Percentiles rank a stretch among this genome's conserved stretches.
phyloP scores from a whole-genome alignment of 345 rosid species.

The Microthlaspi erraticum region DNA sequence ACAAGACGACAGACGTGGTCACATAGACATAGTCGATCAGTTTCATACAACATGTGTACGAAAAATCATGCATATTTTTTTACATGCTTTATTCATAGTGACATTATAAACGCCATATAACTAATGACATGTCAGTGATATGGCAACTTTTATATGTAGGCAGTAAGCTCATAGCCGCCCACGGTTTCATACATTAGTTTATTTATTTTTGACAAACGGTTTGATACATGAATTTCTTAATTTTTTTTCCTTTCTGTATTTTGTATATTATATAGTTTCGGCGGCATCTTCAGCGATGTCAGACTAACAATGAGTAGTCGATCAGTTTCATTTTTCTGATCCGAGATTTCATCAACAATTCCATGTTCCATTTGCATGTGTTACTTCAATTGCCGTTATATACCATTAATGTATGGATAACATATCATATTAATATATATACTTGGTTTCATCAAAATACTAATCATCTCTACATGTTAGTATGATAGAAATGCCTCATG shows the following conservation, averaged over 20 bases:
- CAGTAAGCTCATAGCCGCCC: not conserved
- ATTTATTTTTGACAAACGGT: not conserved
- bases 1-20: too few relatives aligned
- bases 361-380: constrained; percentile 21
- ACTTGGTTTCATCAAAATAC: not conserved
- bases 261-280: constrained; percentile 16
- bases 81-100: not conserved
- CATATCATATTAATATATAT: not conserved
- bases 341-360: constrained; percentile 19
- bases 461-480: not conserved
- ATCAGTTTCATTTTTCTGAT: constrained; percentile 24
- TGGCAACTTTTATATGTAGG: not conserved
- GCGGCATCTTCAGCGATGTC: constrained; percentile 4
- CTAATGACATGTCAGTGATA: not conserved
- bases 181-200: constrained; percentile 19
- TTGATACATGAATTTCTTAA: too few relatives aligned
- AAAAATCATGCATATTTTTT: too few relatives aligned
- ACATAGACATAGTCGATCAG: too few relatives aligned
- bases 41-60: too few relatives aligned
- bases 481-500: not conserved
- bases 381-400: constrained; percentile 9
- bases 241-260: not conserved
- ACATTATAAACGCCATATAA: not conserved
- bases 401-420: constrained; percentile 11
- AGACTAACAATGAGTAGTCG: constrained; percentile 14